Base-by-base conservation (phyloP, 2,329 filamentous ascomycete species). In the Xylogone sp. region DNA sequence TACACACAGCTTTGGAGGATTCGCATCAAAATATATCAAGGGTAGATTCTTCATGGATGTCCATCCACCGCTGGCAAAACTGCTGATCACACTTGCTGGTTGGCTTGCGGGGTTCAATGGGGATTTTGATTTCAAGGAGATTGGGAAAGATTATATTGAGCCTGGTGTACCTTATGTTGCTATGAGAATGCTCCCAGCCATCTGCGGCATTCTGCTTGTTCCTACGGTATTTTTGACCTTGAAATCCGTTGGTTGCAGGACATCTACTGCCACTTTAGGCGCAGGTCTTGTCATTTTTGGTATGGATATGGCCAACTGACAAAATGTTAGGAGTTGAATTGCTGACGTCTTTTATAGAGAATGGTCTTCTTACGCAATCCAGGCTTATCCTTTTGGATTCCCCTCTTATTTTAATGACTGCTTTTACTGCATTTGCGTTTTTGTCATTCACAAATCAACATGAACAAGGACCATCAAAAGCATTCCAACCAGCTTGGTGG, bases 21-120 rank as follows among this genome's bases (percentile, higher is more conserved):
- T 99, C 69, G 94, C 94, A 59, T 90, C 88, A 63, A 99, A 99
- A 73, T 99, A 99, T 72, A 97, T 99, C 80, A 97, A 99, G 78
- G 94, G 94, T 66, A 87, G 81, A 69, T 99, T 99, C 81, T 99
- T 99, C 72, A 99, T 99, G 94, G 94, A 99, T 69, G 94, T 99
- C n/a, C 94, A 99, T 69, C 94, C 94, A 27, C 94, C 94, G 44
- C 80, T 99, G 54, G 94, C 94, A 59, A 99, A 99, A 77, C 83
- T 99, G 68, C 84, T 99, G 61, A 93, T 99, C 65, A 96, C 94
- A 48, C 82, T 99, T 54, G 91, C 92, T 57, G 94, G 93, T 62
- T 99, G 88, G 86, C 73, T 97, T 57, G 94, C 92, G 63, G 94
- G 94, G 49, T 99, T 97, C 70, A 83, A 97, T 67, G 94, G 94